Base-by-base conservation (phyloP, 441 rosid species). In the Euphorbia corollata region DNA sequence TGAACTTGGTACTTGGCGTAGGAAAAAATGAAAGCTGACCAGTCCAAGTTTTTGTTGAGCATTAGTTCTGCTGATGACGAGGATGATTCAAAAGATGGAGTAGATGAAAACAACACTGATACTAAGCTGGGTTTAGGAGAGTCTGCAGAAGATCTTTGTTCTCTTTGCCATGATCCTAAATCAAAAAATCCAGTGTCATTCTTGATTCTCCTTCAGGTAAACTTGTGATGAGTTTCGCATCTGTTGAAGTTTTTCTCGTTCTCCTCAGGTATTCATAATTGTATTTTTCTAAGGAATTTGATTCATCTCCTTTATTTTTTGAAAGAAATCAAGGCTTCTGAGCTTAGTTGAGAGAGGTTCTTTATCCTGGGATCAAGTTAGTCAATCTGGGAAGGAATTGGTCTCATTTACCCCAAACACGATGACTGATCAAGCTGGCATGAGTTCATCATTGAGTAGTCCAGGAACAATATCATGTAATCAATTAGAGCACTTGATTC, bases 11-110 rank as follows among this genome's bases (percentile, higher is more conserved):
- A 68, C 67, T 61, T 68, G 34, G 19, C 84, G 84, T 87, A 95
- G 99, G 99, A 78, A 75, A 95, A 90, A 86, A 95, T 95, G 96
- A 92, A 80, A 83, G 97, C 92, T 43, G 99, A 90, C 79, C 99
- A 95, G 73, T 82, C 91, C 24, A 92, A 95, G 75, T 95, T 95
- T 77, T 80, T 92, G 81, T 87, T 86, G 20, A 82, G 82, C 81
- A 71, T 88, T 59, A 71, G 78, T 75, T 71, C 96, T 22, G 59
- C 71, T 68, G 57, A 30, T 16, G 88, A 30, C 16, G 88, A 75
- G 70, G 88, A 83, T 67, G 77, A 73, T 78, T 67, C 78, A 64
- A 72, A 77, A 63, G 80, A 85, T 71, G 85, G 72, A 60, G 61
- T 75, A 64, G 89, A 87, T 75, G 86, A 70, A 65, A 64, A 72